A percentile compares a stretch with the other conserved stretches of the same genome.
Conservation (phyloP, 2,329 filamentous ascomycete genomes). For the Immersiporthe knoxdaviesiana region DNA sequence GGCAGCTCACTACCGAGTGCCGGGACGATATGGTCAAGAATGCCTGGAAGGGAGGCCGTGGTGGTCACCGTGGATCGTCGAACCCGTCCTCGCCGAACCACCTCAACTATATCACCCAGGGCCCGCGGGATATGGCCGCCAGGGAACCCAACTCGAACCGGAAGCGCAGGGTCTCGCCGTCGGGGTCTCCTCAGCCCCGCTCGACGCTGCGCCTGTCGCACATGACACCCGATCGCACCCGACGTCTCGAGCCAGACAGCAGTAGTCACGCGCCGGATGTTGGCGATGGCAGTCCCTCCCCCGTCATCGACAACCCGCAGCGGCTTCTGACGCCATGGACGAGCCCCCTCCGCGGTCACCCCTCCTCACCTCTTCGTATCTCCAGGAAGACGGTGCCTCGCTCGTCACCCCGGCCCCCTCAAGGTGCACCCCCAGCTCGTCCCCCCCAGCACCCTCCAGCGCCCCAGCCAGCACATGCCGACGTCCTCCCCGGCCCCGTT, state of each 20-base stretch:
- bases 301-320: slow-evolving; percentile 54
- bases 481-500: slow-evolving; percentile 85
- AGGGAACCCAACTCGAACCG: slow-evolving; percentile 55
- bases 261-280: slow-evolving; percentile 45
- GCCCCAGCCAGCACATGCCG: slow-evolving; percentile 83
- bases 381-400: slow-evolving; percentile 62
- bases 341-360: slow-evolving; percentile 62
- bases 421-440: slow-evolving; percentile 74
- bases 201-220: slow-evolving; percentile 55
- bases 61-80: slow-evolving; percentile 69
- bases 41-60: slow-evolving; percentile 62
- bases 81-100: slow-evolving; percentile 70
- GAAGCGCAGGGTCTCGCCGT: slow-evolving; percentile 60
- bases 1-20: slow-evolving; percentile 85
- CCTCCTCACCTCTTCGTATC: slow-evolving; percentile 63
- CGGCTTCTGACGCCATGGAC: slow-evolving; percentile 50
- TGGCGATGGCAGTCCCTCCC: slow-evolving; percentile 65
- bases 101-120: slow-evolving; percentile 63
- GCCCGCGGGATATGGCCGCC: slow-evolving; percentile 58
- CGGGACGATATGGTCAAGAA: slow-evolving; percentile 87
- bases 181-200: slow-evolving; percentile 58
- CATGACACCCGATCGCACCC: slow-evolving; percentile 61
- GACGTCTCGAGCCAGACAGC: slow-evolving; percentile 45
- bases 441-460: slow-evolving; percentile 78
- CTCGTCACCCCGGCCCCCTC: slow-evolving; percentile 75